Base-by-base conservation (phyloP, 257 asterid species). In the Nemophila menziesii region DNA sequence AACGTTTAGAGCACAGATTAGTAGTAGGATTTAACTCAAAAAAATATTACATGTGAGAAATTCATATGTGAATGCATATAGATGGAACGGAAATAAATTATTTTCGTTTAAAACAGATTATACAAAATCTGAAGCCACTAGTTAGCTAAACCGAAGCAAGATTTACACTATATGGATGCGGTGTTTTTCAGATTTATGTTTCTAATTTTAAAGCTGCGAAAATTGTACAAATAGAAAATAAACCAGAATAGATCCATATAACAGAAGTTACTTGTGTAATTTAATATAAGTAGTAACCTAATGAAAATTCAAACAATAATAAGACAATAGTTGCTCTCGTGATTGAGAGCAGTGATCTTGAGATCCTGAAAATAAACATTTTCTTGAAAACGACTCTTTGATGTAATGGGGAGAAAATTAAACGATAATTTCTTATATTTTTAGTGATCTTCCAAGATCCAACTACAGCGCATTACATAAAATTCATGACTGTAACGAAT, bases 1-100 rank as follows among this genome's bases (percentile, higher is more conserved):
- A 22, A 23, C 27, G 34, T 46, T 57, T 43, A 61, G 61, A 37
- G 16, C 17, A 17, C n/a, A 38, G 4, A 45, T 41, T 20, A 41
- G 46, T 20, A 41, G 46, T 24, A 8, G 3, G 46, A n/a, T 41
- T 5, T 20, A 41, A 41, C 15, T 8, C 20, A 2, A 8, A 18
- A 41, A 17, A 41, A n/a, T n/a, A n/a, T n/a, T n/a, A n/a, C n/a
- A n/a, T n/a, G n/a, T n/a, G n/a, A n/a, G n/a, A n/a, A n/a, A n/a
- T 14, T 14, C 14, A n/a, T 20, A 38, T 38, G 43, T 17, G 5
- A 3, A 41, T 4, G 46, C 22, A 41, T 22, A n/a, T 7, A 2
- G 12, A 41, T 20, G 18, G 11, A 20, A 41, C 9, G 22, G 18
- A 10, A 20, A 4, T 40, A 18, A 1, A 10, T 17, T 41, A 38